Percentiles rank a stretch among this genome's conserved stretches.
phyloP scores from a whole-genome alignment of 2,329 filamentous ascomycete genomes.

The Grosmannia huntii region DNA sequence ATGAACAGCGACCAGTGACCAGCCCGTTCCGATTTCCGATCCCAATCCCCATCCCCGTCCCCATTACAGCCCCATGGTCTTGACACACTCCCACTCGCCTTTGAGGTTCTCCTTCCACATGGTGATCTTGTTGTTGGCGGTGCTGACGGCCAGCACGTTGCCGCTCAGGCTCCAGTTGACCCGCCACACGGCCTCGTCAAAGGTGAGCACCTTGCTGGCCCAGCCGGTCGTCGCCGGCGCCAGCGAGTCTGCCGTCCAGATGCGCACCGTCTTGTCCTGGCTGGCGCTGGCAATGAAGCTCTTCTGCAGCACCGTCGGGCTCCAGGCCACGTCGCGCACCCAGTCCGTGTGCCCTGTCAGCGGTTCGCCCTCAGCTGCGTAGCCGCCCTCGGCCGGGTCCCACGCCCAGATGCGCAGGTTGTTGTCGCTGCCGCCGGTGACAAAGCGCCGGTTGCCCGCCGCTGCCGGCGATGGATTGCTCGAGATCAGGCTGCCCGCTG shows the following conservation, averaged over 20 bases:
- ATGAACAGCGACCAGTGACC: background rate
- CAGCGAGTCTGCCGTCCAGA: conserved; percentile 67
- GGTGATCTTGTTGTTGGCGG: conserved; percentile 91
- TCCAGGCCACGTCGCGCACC: conserved; percentile 97
- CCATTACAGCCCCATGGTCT: conserved; percentile 54
- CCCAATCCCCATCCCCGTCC: background rate
- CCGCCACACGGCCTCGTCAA: conserved; percentile 85
- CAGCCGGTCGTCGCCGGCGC: conserved; percentile 51
- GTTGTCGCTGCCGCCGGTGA: conserved; percentile 57
- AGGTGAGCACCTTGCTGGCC: conserved; percentile 73
- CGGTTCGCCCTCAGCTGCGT: conserved; percentile 48
- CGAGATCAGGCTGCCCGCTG: conserved; percentile 74
- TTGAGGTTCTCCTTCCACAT: conserved; percentile 97
- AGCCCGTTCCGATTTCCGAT: background rate
- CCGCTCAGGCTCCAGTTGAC: conserved; percentile 97
- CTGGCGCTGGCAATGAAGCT: conserved; percentile 92
- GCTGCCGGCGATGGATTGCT: conserved; percentile 46
- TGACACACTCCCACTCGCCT: conserved; percentile 94
- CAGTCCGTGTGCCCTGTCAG: conserved; percentile 83
- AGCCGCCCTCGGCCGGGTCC: conserved; percentile 46
- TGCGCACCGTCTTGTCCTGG: conserved; percentile 93
- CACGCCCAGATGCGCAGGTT: conserved; percentile 79
- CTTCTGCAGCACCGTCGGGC: conserved; percentile 86
- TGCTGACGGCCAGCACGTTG: conserved; percentile 88
- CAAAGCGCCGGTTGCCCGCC: conserved; percentile 65